A percentile compares a stretch with the other conserved stretches of the same genome.
Conservation (phyloP, 306 rosid genomes). For the Amphicarpaea edgeworthii region DNA sequence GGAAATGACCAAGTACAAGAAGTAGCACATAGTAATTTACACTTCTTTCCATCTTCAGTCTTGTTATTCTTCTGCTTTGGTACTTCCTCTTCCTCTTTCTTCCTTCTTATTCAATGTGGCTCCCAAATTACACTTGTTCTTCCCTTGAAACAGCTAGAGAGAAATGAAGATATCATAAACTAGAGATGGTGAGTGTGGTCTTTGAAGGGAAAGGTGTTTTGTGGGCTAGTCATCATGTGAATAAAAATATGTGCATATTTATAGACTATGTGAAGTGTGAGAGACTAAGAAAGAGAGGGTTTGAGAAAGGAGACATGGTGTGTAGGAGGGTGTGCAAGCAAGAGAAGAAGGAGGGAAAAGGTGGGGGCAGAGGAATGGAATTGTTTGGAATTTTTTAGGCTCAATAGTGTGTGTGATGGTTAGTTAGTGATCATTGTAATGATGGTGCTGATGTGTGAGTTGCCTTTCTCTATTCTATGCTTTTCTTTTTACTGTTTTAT, state of each 20-base stretch:
- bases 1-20: conserved; percentile 55
- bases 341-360: conserved; percentile 62
- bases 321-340: conserved; percentile 58
- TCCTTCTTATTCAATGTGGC: conserved; percentile 44
- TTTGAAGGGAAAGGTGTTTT: conserved; percentile 28
- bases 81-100: conserved; percentile 13
- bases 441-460: conserved; percentile 68
- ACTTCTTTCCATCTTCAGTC: conserved; percentile 51
- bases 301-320: conserved; percentile 50
- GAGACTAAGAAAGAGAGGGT: conserved; percentile 47
- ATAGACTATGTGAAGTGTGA: conserved; percentile 38
- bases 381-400: conserved; percentile 60
- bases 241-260: conserved; percentile 36
- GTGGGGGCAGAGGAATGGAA: conserved; percentile 45
- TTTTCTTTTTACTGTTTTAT: conserved; percentile 38
- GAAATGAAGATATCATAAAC: conserved; percentile 52
- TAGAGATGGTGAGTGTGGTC: conserved; percentile 46
- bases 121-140: conserved; percentile 41
- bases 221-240: conserved; percentile 50
- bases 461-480: conserved; percentile 44
- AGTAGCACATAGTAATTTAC: conserved; percentile 41
- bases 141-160: conserved; percentile 45
- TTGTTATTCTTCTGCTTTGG: conserved; percentile 31
- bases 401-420: conserved; percentile 61
- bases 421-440: conserved; percentile 77